These are phyloP conservation scores for Corylus heterophylla DNA, from an alignment of 306 rosid species.

Conservation along the genomic window DNA sequence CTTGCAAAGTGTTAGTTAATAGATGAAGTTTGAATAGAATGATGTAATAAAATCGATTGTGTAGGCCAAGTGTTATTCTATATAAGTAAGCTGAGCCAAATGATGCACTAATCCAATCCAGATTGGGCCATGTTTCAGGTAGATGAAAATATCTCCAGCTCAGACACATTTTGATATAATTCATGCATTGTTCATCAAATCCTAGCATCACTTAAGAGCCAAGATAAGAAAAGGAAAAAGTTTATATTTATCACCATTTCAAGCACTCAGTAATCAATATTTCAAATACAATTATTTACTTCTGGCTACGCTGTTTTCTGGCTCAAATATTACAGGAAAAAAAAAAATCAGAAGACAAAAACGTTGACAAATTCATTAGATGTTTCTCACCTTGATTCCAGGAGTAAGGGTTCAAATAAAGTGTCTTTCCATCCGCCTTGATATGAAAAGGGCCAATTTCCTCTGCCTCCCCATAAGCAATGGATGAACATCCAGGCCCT, in stretches of 20 bases:
- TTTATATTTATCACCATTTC: background rate
- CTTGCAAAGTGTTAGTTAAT: background rate
- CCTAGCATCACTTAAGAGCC: background rate
- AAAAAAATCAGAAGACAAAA: background rate
- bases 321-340: background rate
- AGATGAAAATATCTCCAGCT: background rate
- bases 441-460: conserved; percentile 92
- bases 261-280: background rate
- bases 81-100: background rate
- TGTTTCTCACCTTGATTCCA: conserved; percentile 72
- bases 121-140: background rate
- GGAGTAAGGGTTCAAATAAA: conserved; percentile 71
- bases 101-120: background rate
- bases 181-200: background rate
- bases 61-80: background rate
- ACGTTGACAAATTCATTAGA: conserved; percentile 1
- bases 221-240: background rate
- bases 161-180: background rate
- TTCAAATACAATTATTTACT: background rate
- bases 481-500: conserved; percentile 98
- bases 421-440: conserved; percentile 59
- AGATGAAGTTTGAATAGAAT: background rate
- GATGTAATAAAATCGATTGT: background rate
- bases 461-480: conserved; percentile 84
- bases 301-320: background rate